Base-by-base conservation (phyloP, 352 stramenopile species). In the Elongisporangium anandrum region DNA sequence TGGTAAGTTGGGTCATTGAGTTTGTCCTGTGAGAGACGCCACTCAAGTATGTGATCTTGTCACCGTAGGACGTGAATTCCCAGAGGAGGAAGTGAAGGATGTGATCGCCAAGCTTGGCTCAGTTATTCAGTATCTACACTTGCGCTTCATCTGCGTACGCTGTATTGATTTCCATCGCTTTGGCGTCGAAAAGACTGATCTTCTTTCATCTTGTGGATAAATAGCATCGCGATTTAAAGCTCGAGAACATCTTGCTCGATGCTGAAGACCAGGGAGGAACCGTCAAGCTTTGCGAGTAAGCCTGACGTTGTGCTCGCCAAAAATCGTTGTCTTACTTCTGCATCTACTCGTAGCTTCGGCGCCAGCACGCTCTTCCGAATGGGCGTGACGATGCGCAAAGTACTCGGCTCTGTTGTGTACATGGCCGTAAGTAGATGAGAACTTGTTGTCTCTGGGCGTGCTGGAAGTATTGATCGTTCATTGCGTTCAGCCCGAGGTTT, bases 241-340 rank as follows among this genome's bases (percentile, higher is more conserved):
- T 94, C 0, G 84, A 94, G 45, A 94, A 94, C 51, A 90, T 94
- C 51, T 57, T 94, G n/a, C 56, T 88, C n/a, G 76, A 92, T 21
- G 68, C 62, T 1, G 67, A 80, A 38, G 67, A 80, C 15, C 59
- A 74, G 8, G 79, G 75, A 3, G 76, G 72, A 5, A 67, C 73
- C 51, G 85, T 91, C 60, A 90, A 94, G 56, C 77, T 94, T 34
- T 94, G 84, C 81, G 84, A 94, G 84, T 93, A 74, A 34, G 24
- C 24, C 79, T 61, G 5, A 17, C 19, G 0, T 17, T 26, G 9
- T 56, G 38, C 7, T 15, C n/a, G n/a, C n/a, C n/a, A n/a, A n/a
- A 26, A 1, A 12, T 23, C 19, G 15, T 50, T 26, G 9, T 52
- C 29, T 45, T 15, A 52, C 26, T 7, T 24, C 3, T 56, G 12